Evolutionary conservation across 805 yeast genomes (phyloP), one percentile per base, ranked within the genome.

Genomic region (Zygosaccharomyces rouxii): DNA sequence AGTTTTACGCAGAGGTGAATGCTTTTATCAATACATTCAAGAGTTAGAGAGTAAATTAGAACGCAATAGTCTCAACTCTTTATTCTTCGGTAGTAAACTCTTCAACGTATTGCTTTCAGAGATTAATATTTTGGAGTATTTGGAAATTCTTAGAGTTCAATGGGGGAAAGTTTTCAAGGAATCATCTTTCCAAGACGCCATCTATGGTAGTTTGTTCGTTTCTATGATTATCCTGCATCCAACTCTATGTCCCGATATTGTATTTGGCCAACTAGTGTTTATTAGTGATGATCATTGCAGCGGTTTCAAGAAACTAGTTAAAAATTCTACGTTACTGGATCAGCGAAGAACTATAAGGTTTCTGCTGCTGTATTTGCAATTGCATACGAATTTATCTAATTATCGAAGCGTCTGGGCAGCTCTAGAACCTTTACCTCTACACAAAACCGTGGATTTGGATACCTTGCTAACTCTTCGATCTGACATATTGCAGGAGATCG

Each of bases 41-140:
- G 14, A 31, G 6, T 18, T 33, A 3, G 25, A 16, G 7, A 50
- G 43, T 18, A 48, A 42, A 19, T 23, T 41, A 14, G 55, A 55
- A 22, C 41, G 41, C 4, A 47, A 43, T 23, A 38, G 47, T 13
- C 4, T 65, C 3, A 59, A 56, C 31, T 41, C 67, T 1, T 11
- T 58, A 0, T 53, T 66, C 25, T 66, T 64, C 54, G 71, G 71
- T 0, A 66, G 70, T 44, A 65, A 54, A 44, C n/a, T 66, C 5
- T 64, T 56, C 38, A 67, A 67, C 50, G 23, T 56, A 4, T 35
- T 66, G n/a, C 42, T 54, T 3, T 23, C 48, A 2, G 53, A 52
- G 4, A 38, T 58, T 6, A 53, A 49, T 40, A 56, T 64, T 29
- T 22, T 55, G 2, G 50, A 55, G 7, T 66, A 62, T 35, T 38